A percentile compares a stretch with the other conserved stretches of the same genome.
phyloP scores from a whole-genome alignment of 2,329 filamentous ascomycete species.

The Remersonia thermophila region DNA sequence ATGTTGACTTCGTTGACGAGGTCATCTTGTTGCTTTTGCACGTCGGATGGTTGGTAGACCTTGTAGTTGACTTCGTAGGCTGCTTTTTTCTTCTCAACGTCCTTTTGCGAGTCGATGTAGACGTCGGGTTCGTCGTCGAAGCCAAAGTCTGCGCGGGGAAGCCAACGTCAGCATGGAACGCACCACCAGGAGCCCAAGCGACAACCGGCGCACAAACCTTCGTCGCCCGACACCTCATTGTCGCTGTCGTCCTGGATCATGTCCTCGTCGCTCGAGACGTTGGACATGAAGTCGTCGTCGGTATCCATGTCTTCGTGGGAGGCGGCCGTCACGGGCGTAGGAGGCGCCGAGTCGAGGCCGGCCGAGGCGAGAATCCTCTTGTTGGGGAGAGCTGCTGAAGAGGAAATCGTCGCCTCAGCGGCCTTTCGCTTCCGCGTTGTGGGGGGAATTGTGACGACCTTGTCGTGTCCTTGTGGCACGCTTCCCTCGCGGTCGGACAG shows the following conservation, averaged over 20 bases:
- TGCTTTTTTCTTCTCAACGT: constrained; percentile 60
- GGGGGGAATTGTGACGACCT: constrained; percentile 43
- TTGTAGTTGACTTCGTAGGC: constrained; percentile 77
- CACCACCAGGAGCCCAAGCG: too few relatives aligned
- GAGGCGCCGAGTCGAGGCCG: constrained; percentile 37
- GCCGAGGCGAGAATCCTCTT: constrained; percentile 46
- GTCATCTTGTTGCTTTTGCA: constrained; percentile 71
- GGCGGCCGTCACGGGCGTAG: constrained; percentile 42
- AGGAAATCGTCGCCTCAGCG: constrained; percentile 50
- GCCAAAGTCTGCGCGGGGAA: constrained; percentile 51
- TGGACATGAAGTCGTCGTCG: constrained; percentile 86
- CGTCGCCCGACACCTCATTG: constrained; percentile 47
- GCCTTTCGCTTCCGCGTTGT: constrained; percentile 49
- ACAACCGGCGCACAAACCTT: constrained; percentile 29
- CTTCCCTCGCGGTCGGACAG: constrained; percentile 8
- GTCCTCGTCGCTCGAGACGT: constrained; percentile 64
- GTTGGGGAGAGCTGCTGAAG: constrained; percentile 29
- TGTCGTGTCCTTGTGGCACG: constrained; percentile 5
- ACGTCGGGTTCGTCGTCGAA: constrained; percentile 45
- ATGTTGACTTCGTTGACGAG: constrained; percentile 84
- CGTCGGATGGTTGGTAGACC: constrained; percentile 67
- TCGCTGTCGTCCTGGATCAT: constrained; percentile 68
- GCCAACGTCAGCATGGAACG: constrained; percentile 4
- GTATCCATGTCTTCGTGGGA: constrained; percentile 67
- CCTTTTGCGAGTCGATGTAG: constrained; percentile 42